Conservation (phyloP, 2,329 filamentous ascomycete species). For the Sporothrix pseudoabietina region DNA sequence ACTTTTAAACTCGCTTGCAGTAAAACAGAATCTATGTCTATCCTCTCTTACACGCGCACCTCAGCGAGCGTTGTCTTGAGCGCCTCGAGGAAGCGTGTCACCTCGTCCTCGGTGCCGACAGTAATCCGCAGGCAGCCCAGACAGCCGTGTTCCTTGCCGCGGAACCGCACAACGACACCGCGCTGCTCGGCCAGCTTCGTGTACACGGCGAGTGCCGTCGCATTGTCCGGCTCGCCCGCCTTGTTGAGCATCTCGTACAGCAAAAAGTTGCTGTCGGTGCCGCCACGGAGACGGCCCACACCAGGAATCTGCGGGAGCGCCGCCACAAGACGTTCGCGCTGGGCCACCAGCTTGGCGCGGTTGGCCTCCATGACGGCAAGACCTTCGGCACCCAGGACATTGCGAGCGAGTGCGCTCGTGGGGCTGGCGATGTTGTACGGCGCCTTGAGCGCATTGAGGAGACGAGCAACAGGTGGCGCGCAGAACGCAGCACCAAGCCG, state of each 20-base stretch:
- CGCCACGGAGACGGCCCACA: conserved; percentile 79
- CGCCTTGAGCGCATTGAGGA: conserved; percentile 92
- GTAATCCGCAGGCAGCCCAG: conserved; percentile 87
- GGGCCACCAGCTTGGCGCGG: conserved; percentile 67
- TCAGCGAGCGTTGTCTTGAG: conserved; percentile 56
- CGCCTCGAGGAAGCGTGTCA: conserved; percentile 73
- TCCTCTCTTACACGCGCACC: conserved; percentile 42
- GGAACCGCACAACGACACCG: conserved; percentile 90
- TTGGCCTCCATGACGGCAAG: conserved; percentile 73
- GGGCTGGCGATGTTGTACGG: conserved; percentile 94
- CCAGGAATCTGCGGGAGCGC: conserved; percentile 76
- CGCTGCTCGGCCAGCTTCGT: conserved; percentile 79
- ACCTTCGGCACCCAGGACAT: conserved; percentile 68
- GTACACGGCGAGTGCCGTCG: conserved; percentile 76
- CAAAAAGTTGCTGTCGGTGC: conserved; percentile 82
- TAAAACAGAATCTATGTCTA: not conserved
- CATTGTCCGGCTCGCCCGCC: conserved; percentile 75
- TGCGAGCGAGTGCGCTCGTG: conserved; percentile 76
- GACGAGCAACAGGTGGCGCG: conserved; percentile 68
- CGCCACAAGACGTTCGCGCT: conserved; percentile 73
- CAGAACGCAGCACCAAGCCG: conserved; percentile 85
- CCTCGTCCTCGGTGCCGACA: conserved; percentile 85
- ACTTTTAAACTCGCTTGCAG: not conserved
- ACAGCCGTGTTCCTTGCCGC: conserved; percentile 90
- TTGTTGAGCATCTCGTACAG: conserved; percentile 83